phyloP scores from a whole-genome alignment of 169 alveolate genomes.

The Plasmodium blacklocki region DNA sequence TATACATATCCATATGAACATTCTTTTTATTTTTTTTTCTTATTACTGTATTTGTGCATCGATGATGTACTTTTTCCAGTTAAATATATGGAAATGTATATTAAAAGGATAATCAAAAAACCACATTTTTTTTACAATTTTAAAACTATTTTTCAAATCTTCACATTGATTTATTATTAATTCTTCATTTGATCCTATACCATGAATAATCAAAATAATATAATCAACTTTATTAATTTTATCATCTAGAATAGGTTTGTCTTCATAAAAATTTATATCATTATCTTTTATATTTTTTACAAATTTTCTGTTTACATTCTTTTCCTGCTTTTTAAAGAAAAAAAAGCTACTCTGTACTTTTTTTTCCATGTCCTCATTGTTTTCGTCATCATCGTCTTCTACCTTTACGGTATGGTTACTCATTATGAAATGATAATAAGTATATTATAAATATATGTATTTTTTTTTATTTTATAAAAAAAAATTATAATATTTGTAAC shows the following conservation, averaged over 20 bases:
- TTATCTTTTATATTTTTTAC: conserved; percentile 24
- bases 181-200: conserved; percentile 82
- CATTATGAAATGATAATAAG: conserved; percentile 22
- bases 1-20: neutral
- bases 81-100: conserved; percentile 80
- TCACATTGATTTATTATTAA: conserved; percentile 80
- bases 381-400: conserved; percentile 8
- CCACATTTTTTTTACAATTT: conserved; percentile 83
- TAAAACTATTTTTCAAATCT: conserved; percentile 78
- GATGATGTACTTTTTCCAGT: conserved; percentile 85
- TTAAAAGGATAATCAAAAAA: conserved; percentile 79
- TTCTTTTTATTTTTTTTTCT: too few relatives aligned
- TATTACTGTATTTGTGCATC: conserved; percentile 86
- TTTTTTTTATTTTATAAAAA: too few relatives aligned
- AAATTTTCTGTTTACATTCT: conserved; percentile 9
- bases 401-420: conserved; percentile 6
- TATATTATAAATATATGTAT: too few relatives aligned
- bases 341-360: conserved; percentile 24
- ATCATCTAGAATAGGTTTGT: conserved; percentile 68
- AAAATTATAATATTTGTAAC: too few relatives aligned
- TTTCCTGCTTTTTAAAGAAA: conserved; percentile 43
- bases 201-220: conserved; percentile 84
- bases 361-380: conserved; percentile 17
- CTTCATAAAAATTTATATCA: conserved; percentile 71
- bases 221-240: conserved; percentile 77